Percentiles rank a stretch among this genome's conserved stretches.
Evolutionary conservation across 1,139 yeast genomes (phyloP).

Genomic region (Taiozyma sp.): DNA sequence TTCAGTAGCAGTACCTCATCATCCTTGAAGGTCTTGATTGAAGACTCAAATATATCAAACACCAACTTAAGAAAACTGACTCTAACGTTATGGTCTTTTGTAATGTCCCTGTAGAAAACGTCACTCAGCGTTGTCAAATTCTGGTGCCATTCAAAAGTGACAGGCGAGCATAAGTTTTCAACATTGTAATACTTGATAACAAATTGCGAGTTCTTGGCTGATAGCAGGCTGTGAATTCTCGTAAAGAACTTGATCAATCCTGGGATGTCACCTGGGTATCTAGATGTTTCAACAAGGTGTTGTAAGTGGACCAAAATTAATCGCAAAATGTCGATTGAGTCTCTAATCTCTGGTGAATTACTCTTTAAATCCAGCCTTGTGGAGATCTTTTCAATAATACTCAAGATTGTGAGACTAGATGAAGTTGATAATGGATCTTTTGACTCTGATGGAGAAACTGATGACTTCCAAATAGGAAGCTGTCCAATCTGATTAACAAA

Average conservation of each 20-base stretch:
- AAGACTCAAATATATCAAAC: conserved; percentile 37
- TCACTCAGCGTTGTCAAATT: conserved; percentile 37
- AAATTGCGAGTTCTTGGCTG: conserved; percentile 34
- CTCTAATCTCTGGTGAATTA: conserved; percentile 8
- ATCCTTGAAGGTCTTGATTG: conserved; percentile 22
- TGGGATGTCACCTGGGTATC: conserved; percentile 42
- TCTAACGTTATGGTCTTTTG: conserved; percentile 33
- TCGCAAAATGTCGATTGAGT: conserved; percentile 33
- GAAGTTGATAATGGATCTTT: background rate
- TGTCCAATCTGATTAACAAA: conserved; percentile 20
- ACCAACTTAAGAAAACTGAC: conserved; percentile 39
- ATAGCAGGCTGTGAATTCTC: conserved; percentile 33
- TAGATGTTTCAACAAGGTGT: conserved; percentile 32
- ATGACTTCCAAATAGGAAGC: conserved; percentile 36
- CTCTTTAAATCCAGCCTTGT: conserved; percentile 21
- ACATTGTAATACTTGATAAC: conserved; percentile 44
- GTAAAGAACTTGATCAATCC: conserved; percentile 41
- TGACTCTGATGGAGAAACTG: conserved; percentile 4
- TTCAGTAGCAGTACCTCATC: conserved; percentile 30
- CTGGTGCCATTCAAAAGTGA: conserved; percentile 49
- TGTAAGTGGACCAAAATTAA: conserved; percentile 37
- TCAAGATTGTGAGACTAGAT: conserved; percentile 7
- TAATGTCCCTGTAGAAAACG: conserved; percentile 37
- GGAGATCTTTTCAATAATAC: conserved; percentile 10
- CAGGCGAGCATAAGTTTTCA: conserved; percentile 50